phyloP scores from a whole-genome alignment of 2,329 filamentous ascomycete genomes.

The Diplocarpon mali region DNA sequence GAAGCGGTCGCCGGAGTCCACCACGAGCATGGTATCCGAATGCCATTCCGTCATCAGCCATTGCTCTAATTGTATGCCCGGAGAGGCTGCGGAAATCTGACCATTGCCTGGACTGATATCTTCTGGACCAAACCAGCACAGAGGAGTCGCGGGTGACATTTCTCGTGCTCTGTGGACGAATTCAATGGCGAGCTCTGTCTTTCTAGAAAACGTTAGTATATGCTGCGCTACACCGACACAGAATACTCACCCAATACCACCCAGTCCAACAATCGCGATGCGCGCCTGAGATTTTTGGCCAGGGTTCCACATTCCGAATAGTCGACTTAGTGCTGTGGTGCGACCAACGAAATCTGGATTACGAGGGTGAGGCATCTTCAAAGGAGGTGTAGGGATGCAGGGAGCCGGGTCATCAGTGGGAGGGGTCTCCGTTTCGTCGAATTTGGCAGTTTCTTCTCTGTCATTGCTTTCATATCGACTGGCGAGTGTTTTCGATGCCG shows the following conservation, averaged over 20 bases:
- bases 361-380: slow-evolving; percentile 13
- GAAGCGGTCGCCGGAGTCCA: slow-evolving; percentile 16
- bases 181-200: slow-evolving; percentile 19
- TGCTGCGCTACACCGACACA: not conserved
- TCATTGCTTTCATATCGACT: not conserved
- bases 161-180: slow-evolving; percentile 18
- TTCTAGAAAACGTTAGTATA: slow-evolving; percentile 11
- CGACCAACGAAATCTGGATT: slow-evolving; percentile 20
- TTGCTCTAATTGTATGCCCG: slow-evolving; percentile 11
- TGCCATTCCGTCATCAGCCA: slow-evolving; percentile 9
- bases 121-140: slow-evolving; percentile 17
- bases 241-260: slow-evolving; percentile 18
- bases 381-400: slow-evolving; percentile 2
- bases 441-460: not conserved
- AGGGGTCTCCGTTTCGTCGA: not conserved
- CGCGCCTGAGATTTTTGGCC: slow-evolving; percentile 10
- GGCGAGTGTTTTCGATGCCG: not conserved
- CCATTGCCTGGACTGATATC: slow-evolving; percentile 5
- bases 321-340: slow-evolving; percentile 10
- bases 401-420: too few species aligned
- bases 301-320: slow-evolving; percentile 21
- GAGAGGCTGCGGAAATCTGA: not conserved
- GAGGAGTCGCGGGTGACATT: slow-evolving; percentile 15
- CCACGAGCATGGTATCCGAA: slow-evolving; percentile 12
- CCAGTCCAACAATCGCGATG: slow-evolving; percentile 19